Base-by-base conservation (phyloP, 1,284 basidiomycete genomes). In the Ceratobasidium sp. region DNA sequence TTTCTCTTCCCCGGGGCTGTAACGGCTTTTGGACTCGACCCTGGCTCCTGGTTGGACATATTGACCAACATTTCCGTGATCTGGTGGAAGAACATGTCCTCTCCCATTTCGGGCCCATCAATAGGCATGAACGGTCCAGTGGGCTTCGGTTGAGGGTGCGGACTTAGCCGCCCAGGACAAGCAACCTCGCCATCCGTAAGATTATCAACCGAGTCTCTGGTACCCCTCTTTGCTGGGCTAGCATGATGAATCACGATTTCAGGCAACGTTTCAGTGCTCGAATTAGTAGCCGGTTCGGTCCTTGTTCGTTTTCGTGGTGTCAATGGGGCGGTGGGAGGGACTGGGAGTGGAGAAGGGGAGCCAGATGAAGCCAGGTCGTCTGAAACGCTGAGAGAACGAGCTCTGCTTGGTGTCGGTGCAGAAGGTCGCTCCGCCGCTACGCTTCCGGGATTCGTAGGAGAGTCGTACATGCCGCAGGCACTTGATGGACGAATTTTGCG, bases 61-160 rank as follows among this genome's bases (percentile, higher is more conserved):
- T 84, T 84, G 70, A 87, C 87, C 53, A 94, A 83, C 74, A 91
- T 89, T 47, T 91, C 86, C 6, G 88, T 88, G 57, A 95, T 87
- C 77, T 93, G 89, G 68, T 87, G 82, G 77, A 93, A 90, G 78
- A 93, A 93, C 46, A 83, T 78, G 53, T 85, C 85, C 73, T 91
- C 88, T 71, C 85, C 82, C 29, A 86, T 77, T 62, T 85, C 82
- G 0, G 87, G 84, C 19, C 76, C 70, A 21, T 75, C 70, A 54
- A 74, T 62, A 23, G 72, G 68, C 13, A 67, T 60, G 23, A 57
- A 52, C n/a, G 71, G 64, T 2, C 60, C 27, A 29, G 44, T 7
- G 7, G 33, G 47, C n/a, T 29, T 47, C 27, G 69, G 25, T 21
- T 19, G 53, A 27, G 36, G 42, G n/a, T 47, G 47, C 14, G 41